Conservation (phyloP, 2,329 filamentous ascomycete genomes). For the Boeremia lycopersici region DNA sequence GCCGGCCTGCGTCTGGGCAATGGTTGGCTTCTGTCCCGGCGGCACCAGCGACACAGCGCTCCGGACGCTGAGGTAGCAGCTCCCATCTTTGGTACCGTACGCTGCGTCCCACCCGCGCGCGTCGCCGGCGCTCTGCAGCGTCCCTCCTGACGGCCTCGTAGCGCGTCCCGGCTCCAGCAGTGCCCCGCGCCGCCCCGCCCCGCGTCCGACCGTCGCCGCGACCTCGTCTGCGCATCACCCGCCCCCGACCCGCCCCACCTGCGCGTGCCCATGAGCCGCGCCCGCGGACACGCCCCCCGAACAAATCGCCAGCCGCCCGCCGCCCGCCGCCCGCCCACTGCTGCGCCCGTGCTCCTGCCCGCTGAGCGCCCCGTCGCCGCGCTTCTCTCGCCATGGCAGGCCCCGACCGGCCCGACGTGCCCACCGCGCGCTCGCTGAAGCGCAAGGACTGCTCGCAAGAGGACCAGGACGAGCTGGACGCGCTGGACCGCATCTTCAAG, state of each 20-base stretch:
- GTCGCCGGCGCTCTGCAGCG: neutral
- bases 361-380: no score
- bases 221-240: conserved; percentile 2
- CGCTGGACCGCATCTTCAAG: conserved; percentile 50
- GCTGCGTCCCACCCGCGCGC: conserved; percentile 2
- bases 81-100: conserved; percentile 10
- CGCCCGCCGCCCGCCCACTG: neutral
- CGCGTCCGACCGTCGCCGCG: neutral
- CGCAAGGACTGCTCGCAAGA: conserved; percentile 33
- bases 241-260: neutral
- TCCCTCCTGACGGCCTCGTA: conserved; percentile 4
- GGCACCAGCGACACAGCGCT: conserved; percentile 30
- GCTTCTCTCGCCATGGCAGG: conserved; percentile 37
- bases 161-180: conserved; percentile 2
- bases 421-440: conserved; percentile 36
- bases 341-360: neutral
- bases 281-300: conserved; percentile 12
- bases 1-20: conserved; percentile 27
- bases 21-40: conserved; percentile 34
- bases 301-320: neutral
- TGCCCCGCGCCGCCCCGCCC: neutral
- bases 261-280: conserved; percentile 21
- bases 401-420: conserved; percentile 34
- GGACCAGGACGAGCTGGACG: conserved; percentile 47
- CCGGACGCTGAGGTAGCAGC: conserved; percentile 38